Percentiles rank a stretch among this genome's conserved stretches.
phyloP scores from a whole-genome alignment of 176 grass and related monocot genomes.

The Saccharum officinarum region DNA sequence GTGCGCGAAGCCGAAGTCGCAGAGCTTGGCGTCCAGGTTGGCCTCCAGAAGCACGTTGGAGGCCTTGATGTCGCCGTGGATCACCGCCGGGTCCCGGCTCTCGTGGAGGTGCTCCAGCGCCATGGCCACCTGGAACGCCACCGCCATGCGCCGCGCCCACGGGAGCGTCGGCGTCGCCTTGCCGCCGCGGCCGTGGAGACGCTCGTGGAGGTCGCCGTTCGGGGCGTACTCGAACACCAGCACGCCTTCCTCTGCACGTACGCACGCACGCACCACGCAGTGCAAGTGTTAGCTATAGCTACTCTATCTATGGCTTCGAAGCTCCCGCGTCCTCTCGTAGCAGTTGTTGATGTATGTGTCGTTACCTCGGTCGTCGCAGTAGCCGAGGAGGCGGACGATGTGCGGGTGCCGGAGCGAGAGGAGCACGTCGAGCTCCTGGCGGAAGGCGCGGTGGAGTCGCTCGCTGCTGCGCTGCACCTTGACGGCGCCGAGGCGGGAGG shows the following conservation, averaged over 20 bases:
- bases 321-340: background rate
- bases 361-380: slow-evolving; percentile 65
- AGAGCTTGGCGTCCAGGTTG: slow-evolving; percentile 60
- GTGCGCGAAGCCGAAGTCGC: slow-evolving; percentile 72
- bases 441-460: slow-evolving; percentile 58
- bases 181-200: slow-evolving; percentile 33
- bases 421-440: slow-evolving; percentile 66
- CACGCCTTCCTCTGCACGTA: slow-evolving; percentile 53
- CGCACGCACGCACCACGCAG: background rate
- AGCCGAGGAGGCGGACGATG: slow-evolving; percentile 64
- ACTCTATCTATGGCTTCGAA: background rate
- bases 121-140: slow-evolving; percentile 64
- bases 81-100: slow-evolving; percentile 56
- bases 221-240: slow-evolving; percentile 65
- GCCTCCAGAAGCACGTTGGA: slow-evolving; percentile 73
- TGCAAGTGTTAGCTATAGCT: background rate
- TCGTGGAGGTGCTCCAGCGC: slow-evolving; percentile 90
- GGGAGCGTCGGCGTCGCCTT: slow-evolving; percentile 22
- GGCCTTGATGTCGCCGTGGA: slow-evolving; percentile 85
- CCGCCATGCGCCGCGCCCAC: slow-evolving; percentile 67
- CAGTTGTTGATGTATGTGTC: too few species aligned
- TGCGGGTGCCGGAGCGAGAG: slow-evolving; percentile 52
- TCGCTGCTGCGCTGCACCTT: slow-evolving; percentile 75
- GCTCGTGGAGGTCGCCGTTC: slow-evolving; percentile 59
- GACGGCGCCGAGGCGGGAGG: slow-evolving; percentile 56